Percentiles rank a stretch among this genome's conserved stretches.
Evolutionary conservation across 1,139 yeast species (phyloP).

Genomic region (Geotrichum cucujoidarum): DNA sequence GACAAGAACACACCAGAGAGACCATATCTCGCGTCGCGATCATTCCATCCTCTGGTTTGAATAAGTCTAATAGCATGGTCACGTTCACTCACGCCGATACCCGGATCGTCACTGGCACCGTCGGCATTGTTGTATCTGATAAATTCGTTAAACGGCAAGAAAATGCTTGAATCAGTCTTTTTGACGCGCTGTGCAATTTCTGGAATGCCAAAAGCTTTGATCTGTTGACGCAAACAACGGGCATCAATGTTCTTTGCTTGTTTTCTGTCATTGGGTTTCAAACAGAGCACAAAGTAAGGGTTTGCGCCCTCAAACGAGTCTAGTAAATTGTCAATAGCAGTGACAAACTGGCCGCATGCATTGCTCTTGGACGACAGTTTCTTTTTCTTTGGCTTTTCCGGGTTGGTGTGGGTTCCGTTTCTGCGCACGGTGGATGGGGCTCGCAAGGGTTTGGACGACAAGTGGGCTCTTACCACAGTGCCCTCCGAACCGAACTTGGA

Average conservation of each 20-base stretch:
- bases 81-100: slow-evolving; percentile 31
- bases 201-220: slow-evolving; percentile 41
- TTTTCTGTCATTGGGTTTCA: slow-evolving; percentile 42
- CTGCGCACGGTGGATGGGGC: slow-evolving; percentile 36
- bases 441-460: slow-evolving; percentile 40
- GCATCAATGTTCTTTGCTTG: slow-evolving; percentile 40
- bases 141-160: slow-evolving; percentile 40
- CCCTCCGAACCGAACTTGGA: slow-evolving; percentile 33
- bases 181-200: slow-evolving; percentile 40
- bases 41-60: slow-evolving; percentile 36
- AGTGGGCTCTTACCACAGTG: slow-evolving; percentile 39
- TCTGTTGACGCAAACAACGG: slow-evolving; percentile 41
- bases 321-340: slow-evolving; percentile 36
- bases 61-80: slow-evolving; percentile 35
- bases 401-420: slow-evolving; percentile 15
- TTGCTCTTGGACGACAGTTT: slow-evolving; percentile 26
- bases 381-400: slow-evolving; percentile 16
- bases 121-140: slow-evolving; percentile 31
- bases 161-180: slow-evolving; percentile 38
- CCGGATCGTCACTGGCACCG: slow-evolving; percentile 23
- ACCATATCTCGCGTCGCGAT: slow-evolving; percentile 40
- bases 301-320: slow-evolving; percentile 40
- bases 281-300: slow-evolving; percentile 40
- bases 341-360: slow-evolving; percentile 37
- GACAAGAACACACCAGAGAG: slow-evolving; percentile 41